A percentile compares a stretch with the other conserved stretches of the same genome.
phyloP scores from a whole-genome alignment of 106 monocot genomes.

The Dioscorea zingiberensis region DNA sequence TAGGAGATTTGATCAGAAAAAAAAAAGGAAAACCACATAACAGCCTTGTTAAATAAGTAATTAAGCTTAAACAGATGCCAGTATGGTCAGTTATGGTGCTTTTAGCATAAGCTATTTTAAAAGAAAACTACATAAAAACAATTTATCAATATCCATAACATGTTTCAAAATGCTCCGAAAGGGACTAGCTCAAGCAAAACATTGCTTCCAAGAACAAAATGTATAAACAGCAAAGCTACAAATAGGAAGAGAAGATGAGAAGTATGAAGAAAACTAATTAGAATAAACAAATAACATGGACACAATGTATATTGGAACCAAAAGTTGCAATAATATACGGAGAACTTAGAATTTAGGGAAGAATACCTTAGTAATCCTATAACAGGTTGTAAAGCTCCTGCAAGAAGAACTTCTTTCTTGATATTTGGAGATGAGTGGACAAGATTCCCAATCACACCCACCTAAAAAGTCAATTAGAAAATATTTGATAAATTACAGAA shows the following conservation, averaged over 20 bases:
- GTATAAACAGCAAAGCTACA: no score
- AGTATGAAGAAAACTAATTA: not conserved
- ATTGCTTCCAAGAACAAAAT: no score
- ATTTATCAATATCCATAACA: no score
- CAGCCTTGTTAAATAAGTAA: no score
- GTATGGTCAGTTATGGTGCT: no score
- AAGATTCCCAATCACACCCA: slow-evolving; percentile 97
- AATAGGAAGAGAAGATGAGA: not conserved
- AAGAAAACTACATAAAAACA: no score
- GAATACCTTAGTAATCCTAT: slow-evolving; percentile 85
- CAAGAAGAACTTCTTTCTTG: slow-evolving; percentile 91
- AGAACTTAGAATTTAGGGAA: not conserved
- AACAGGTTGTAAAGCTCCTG: slow-evolving; percentile 92
- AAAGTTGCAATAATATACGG: not conserved
- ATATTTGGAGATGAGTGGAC: slow-evolving; percentile 99
- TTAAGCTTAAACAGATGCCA: not conserved
- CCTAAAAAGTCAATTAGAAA: slow-evolving; percentile 40
- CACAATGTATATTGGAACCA: not conserved
- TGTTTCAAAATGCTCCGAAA: no score
- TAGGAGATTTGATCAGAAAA: no score
- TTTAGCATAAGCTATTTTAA: no score
- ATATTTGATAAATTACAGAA: not conserved
- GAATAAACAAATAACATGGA: not conserved
- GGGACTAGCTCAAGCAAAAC: no score
- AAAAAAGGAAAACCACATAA: no score